Conservation (phyloP, 768 basidiomycete species). For the Podaxis mareebaensis region DNA sequence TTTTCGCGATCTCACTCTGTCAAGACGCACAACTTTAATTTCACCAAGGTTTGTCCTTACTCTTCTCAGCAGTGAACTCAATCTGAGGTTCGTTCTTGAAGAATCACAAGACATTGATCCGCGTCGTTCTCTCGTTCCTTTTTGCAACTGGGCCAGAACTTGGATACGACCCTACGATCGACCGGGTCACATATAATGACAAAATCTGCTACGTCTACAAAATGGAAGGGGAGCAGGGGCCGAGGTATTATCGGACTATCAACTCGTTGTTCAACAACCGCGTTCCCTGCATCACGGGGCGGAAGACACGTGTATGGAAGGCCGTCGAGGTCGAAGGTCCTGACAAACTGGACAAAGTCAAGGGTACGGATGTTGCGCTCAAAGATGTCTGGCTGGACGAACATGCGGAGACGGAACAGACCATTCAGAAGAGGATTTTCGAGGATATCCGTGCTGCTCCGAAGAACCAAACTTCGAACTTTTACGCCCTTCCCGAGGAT, state of each 20-base stretch:
- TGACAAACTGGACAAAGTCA: background rate
- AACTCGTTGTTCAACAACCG: background rate
- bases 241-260: background rate
- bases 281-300: slow-evolving; percentile 11
- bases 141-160: no score
- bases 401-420: slow-evolving; percentile 10
- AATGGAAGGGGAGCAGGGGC: no score
- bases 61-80: background rate
- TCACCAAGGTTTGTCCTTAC: background rate
- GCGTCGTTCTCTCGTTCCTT: no score
- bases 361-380: slow-evolving; percentile 13
- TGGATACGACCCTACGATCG: no score
- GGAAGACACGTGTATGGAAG: slow-evolving; percentile 19
- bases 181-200: no score
- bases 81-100: background rate
- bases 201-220: no score
- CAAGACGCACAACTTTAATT: background rate
- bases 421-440: slow-evolving; percentile 19
- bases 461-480: no score
- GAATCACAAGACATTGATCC: no score
- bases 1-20: slow-evolving; percentile 10
- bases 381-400: slow-evolving; percentile 24
- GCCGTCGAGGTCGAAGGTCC: slow-evolving; percentile 9
- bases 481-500: no score
- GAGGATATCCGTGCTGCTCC: background rate